These are phyloP conservation scores for Anthoceros angustus DNA, from an alignment of 225 moss, liverwort and hornwort genomes.

Conservation along the genomic window DNA sequence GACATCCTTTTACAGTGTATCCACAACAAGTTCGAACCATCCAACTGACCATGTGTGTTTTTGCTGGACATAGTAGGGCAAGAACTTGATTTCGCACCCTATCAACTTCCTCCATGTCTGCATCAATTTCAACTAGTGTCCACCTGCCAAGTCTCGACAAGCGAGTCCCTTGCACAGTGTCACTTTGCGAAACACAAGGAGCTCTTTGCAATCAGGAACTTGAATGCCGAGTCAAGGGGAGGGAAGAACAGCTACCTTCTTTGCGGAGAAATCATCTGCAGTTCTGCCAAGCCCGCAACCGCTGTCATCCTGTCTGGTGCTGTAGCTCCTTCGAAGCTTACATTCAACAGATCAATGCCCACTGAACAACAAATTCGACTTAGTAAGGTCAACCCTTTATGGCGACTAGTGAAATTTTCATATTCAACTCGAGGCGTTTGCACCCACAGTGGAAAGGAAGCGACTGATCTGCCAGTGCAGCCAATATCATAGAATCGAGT, in stretches of 20 bases:
- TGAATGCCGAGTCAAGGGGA: background rate
- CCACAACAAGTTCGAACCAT: background rate
- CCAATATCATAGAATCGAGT: conserved; percentile 94
- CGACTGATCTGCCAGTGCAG: conserved; percentile 62
- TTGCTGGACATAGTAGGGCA: conserved; percentile 70
- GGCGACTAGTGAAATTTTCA: background rate
- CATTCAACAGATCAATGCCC: conserved; percentile 81
- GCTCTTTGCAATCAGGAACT: background rate
- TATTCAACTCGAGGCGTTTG: background rate
- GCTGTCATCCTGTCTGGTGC: conserved; percentile 93
- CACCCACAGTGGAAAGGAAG: conserved; percentile 48
- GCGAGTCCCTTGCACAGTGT: too few species aligned
- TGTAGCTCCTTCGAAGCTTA: conserved; percentile 79
- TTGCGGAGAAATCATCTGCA: conserved; percentile 46
- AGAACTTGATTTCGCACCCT: conserved; percentile 36
- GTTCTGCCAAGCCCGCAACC: conserved; percentile 64
- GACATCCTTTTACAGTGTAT: background rate
- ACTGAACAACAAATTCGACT: conserved; percentile 22
- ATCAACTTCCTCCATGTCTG: conserved; percentile 40
- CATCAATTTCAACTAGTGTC: conserved; percentile 77
- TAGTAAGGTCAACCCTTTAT: background rate
- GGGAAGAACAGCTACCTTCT: conserved; percentile 30
- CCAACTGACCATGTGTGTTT: conserved; percentile 71
- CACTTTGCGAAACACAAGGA: background rate
- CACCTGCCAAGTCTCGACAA: conserved; percentile 49